A percentile compares a stretch with the other conserved stretches of the same genome.
Evolutionary conservation across 2,329 filamentous ascomycete genomes (phyloP).

Genomic region (Apiospora marii): DNA sequence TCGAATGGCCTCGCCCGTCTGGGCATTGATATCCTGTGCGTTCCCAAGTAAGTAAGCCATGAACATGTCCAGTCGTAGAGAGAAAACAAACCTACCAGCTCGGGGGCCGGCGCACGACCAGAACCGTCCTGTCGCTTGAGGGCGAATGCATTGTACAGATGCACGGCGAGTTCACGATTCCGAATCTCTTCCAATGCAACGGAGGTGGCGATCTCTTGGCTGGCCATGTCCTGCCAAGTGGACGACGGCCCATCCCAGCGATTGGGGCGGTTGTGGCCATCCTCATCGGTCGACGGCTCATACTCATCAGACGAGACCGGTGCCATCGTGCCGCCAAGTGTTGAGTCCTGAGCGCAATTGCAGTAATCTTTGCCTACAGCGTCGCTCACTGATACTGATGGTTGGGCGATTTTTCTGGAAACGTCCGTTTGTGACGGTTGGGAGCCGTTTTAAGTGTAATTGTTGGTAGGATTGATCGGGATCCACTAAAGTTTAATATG

Average conservation of each 20-base stretch:
- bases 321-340: neutral
- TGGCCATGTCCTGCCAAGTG: constrained; percentile 72
- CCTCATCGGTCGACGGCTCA: constrained; percentile 51
- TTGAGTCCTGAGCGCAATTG: neutral
- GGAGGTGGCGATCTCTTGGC: constrained; percentile 68
- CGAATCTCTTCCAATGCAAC: constrained; percentile 69
- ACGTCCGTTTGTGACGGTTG: constrained; percentile 3
- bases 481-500: neutral
- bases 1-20: constrained; percentile 37
- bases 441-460: neutral
- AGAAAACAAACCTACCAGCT: constrained; percentile 43
- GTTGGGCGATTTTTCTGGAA: neutral
- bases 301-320: constrained; percentile 32
- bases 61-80: too few relatives aligned
- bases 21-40: constrained; percentile 39
- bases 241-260: constrained; percentile 72
- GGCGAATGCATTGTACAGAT: constrained; percentile 81
- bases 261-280: constrained; percentile 67
- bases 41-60: neutral
- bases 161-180: constrained; percentile 73
- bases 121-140: constrained; percentile 61
- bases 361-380: neutral
- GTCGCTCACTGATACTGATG: neutral
- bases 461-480: neutral
- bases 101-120: constrained; percentile 32